Conservation (phyloP, 164 flowering plant species). For the Litsea cubeba region DNA sequence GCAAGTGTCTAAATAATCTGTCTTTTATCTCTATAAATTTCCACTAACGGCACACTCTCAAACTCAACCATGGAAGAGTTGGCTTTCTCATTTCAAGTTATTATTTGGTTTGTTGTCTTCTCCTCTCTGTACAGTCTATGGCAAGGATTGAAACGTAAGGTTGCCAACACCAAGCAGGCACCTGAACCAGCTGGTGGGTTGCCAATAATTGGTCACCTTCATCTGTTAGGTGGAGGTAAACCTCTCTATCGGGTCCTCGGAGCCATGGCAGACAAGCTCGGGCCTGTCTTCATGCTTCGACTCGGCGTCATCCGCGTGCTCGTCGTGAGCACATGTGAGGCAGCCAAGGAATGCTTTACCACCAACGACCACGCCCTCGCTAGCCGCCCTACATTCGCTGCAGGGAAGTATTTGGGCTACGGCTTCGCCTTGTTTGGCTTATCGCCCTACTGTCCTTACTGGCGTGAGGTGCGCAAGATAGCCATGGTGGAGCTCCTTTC, state of each 20-base stretch:
- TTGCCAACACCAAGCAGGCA: neutral
- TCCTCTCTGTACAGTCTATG: neutral
- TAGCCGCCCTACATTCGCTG: slow-evolving; percentile 4
- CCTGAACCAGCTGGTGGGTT: neutral
- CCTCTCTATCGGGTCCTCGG: slow-evolving; percentile 1
- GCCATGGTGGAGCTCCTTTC: slow-evolving; percentile 20
- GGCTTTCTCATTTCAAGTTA: neutral
- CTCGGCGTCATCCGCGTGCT: slow-evolving; percentile 14
- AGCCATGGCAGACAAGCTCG: slow-evolving; percentile 18
- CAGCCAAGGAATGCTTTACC: slow-evolving; percentile 27
- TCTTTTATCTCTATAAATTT: no score
- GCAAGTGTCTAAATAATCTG: no score
- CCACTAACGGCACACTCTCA: no score
- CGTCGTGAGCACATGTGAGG: slow-evolving; percentile 17
- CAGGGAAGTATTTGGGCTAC: slow-evolving; percentile 8
- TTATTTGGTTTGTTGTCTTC: neutral
- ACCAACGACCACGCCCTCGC: slow-evolving; percentile 14
- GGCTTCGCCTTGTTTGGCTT: slow-evolving; percentile 13
- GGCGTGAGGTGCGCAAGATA: slow-evolving; percentile 26
- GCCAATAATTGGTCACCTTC: slow-evolving; percentile 14
- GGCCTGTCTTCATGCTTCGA: slow-evolving; percentile 17
- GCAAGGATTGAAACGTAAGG: neutral
- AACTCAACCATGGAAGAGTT: neutral
- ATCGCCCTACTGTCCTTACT: slow-evolving; percentile 20
- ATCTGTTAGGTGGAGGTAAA: neutral